phyloP scores from a whole-genome alignment of 2,329 filamentous ascomycete species.

The Arthrobotrys entomopaga region DNA sequence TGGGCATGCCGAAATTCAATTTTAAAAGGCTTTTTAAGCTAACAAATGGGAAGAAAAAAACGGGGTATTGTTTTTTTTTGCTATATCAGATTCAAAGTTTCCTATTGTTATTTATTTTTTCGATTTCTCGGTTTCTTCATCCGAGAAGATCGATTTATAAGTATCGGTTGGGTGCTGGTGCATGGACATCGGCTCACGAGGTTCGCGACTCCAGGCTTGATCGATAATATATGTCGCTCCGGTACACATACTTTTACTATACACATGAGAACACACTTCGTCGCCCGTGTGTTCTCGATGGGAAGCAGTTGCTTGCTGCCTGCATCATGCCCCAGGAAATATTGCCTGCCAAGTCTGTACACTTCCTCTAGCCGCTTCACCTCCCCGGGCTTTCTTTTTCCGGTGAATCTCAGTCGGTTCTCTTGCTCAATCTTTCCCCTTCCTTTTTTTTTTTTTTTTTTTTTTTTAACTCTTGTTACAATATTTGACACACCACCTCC shows the following conservation, averaged over 20 bases:
- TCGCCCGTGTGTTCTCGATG: constrained; percentile 11
- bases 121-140: constrained; percentile 20
- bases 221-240: not conserved
- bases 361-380: constrained; percentile 52
- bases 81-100: not conserved
- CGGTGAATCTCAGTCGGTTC: constrained; percentile 32
- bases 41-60: constrained; percentile 12
- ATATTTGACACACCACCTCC: constrained; percentile 49
- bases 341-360: constrained; percentile 50
- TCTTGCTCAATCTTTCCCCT: not conserved
- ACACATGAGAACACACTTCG: not conserved
- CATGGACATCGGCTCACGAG: not conserved
- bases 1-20: constrained; percentile 2
- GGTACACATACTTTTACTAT: too few relatives aligned
- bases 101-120: constrained; percentile 25
- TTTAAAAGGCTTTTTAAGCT: constrained; percentile 9
- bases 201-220: not conserved
- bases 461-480: constrained; percentile 37
- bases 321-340: constrained; percentile 48
- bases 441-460: constrained; percentile 32
- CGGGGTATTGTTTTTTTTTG: constrained; percentile 18
- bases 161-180: too few relatives aligned
- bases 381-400: constrained; percentile 52
- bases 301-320: constrained; percentile 35
- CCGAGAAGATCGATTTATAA: constrained; percentile 8